Base-by-base conservation (phyloP, 129 eudicot species). In the Saposhnikovia divaricata region DNA sequence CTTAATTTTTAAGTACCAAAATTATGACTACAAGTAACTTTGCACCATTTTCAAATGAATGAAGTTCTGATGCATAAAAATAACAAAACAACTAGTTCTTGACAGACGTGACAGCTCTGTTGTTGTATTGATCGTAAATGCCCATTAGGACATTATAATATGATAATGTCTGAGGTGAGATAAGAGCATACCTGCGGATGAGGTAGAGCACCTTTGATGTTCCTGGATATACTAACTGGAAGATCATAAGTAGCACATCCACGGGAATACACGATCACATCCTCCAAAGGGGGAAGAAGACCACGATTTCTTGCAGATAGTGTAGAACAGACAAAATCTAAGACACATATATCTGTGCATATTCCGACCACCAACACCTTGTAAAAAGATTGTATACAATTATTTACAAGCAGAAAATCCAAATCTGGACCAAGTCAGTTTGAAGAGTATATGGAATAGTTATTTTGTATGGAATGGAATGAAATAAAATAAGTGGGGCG, bases 331-430 rank as follows among this genome's bases (percentile, higher is more conserved):
- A 81, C 91, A 78, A 93, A 91, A 81, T 93, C 98, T 28, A 94
- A 86, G 48, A 94, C 97, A 81, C 98, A 94, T 69, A 94, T 59
- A 77, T 91, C 97, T 13, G 96, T 94, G 90, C 98, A 92, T 86
- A 90, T 91, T 23, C 97, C 98, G 28, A 89, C 89, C 63, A 94
- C 97, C 89, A 94, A 71, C 66, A 94, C 80, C 97, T 91, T 79
- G 77, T 82, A 53, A 19, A 43, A 44, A 76, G 50, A 81, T 47
- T 75, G 50, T n/a, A 81, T 27, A 73, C 28, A 57, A 27, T 55
- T 74, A 68, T 9, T 13, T 38, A 43, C 37, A 77, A 44, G 63
- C 42, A 74, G 12, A 25, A 61, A n/a, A 9, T n/a, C 34, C 10
- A 61, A 9, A 61, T n/a, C 69, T n/a, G 25, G 31, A 23, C 68